These are phyloP conservation scores for Russula ochroleuca DNA, from an alignment of 768 basidiomycete species.

Conservation along the genomic window DNA sequence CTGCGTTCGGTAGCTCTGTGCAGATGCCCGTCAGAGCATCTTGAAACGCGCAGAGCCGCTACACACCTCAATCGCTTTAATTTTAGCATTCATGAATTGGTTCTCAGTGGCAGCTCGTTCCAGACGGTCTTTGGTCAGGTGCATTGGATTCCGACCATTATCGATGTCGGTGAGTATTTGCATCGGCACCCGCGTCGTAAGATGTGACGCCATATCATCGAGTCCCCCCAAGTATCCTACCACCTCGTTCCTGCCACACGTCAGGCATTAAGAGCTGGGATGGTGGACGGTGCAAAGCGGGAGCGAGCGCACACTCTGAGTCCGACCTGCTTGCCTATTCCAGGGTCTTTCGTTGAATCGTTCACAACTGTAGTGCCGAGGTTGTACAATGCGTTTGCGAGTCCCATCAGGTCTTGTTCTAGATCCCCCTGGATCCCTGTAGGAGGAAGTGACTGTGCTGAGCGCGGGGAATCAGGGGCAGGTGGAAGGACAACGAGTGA, in stretches of 20 bases:
- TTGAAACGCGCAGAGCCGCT: neutral
- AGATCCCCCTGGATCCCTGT: slow-evolving; percentile 66
- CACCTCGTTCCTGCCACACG: slow-evolving; percentile 60
- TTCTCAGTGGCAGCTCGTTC: slow-evolving; percentile 86
- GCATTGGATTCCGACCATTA: slow-evolving; percentile 75
- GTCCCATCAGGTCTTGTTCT: slow-evolving; percentile 69
- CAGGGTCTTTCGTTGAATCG: slow-evolving; percentile 72
- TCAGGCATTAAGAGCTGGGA: neutral
- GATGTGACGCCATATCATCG: slow-evolving; percentile 62
- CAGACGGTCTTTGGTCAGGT: slow-evolving; percentile 71
- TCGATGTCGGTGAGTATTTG: slow-evolving; percentile 78
- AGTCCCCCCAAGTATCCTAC: slow-evolving; percentile 60
- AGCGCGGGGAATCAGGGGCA: slow-evolving; percentile 62
- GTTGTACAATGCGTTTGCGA: slow-evolving; percentile 75
- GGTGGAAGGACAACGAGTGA: slow-evolving; percentile 27
- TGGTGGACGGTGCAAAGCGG: neutral
- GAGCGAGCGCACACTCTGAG: slow-evolving; percentile 57
- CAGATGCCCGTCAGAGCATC: neutral
- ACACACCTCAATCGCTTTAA: slow-evolving; percentile 67
- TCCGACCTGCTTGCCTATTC: slow-evolving; percentile 68
- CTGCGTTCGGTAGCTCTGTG: slow-evolving; percentile 62
- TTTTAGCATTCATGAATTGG: slow-evolving; percentile 89
- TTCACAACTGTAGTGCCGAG: slow-evolving; percentile 80
- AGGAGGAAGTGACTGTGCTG: slow-evolving; percentile 71
- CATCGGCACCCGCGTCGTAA: slow-evolving; percentile 63